Evolutionary conservation across 441 rosid species (phyloP).

Genomic region (Eutrema salsugineum): DNA sequence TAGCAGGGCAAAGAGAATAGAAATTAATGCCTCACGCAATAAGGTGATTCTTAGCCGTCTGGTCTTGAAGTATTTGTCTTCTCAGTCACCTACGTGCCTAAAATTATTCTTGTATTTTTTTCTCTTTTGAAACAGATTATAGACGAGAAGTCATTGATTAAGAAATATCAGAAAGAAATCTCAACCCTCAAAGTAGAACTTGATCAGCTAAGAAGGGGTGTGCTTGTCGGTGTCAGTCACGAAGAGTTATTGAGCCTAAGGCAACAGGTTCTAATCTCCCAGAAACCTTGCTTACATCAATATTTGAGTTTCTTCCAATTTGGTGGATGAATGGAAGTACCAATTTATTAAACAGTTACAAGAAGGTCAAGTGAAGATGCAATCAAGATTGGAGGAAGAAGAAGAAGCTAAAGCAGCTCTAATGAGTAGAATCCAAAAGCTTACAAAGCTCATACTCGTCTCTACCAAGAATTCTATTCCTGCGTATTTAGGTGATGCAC

Average conservation of each 20-base stretch:
- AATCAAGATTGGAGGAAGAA: constrained; percentile 98
- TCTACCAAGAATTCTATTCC: constrained; percentile 89
- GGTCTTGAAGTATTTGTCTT: neutral
- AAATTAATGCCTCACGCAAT: constrained; percentile 95
- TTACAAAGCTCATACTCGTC: constrained; percentile 98
- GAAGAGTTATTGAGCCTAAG: constrained; percentile 89
- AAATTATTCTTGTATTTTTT: neutral
- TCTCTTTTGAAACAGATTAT: constrained; percentile 60
- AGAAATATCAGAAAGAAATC: constrained; percentile 97
- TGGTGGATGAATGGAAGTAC: constrained; percentile 7
- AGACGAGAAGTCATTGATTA: constrained; percentile 97
- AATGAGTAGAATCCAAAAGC: constrained; percentile 98
- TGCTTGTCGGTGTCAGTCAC: constrained; percentile 83
- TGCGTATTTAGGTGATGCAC: constrained; percentile 57
- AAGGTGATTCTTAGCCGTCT: constrained; percentile 52
- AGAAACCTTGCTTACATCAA: neutral
- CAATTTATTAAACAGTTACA: constrained; percentile 56
- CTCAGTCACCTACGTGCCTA: neutral
- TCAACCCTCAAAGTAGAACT: constrained; percentile 87
- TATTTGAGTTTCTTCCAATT: neutral
- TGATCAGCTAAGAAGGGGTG: constrained; percentile 81
- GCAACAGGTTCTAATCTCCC: constrained; percentile 66
- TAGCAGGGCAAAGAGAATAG: constrained; percentile 97
- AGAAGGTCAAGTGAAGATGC: constrained; percentile 99
- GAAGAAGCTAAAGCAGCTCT: constrained; percentile 99